phyloP scores from a whole-genome alignment of 495 filamentous ascomycete genomes.

The Neurospora hispaniola region DNA sequence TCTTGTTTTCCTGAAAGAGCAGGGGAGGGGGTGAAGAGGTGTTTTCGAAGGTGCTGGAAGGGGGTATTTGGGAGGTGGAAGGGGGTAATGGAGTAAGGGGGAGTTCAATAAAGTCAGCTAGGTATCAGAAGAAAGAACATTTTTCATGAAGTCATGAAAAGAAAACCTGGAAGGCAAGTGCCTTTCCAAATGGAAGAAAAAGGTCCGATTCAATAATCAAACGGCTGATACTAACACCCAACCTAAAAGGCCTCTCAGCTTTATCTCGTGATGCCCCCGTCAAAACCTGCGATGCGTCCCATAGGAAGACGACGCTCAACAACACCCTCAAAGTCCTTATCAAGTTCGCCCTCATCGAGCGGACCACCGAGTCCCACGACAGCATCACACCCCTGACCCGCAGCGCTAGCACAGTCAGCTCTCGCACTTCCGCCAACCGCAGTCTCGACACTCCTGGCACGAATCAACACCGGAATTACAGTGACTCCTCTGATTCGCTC shows the following conservation, averaged over 20 bases:
- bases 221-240: not conserved
- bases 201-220: too few relatives aligned
- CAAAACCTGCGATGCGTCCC: slow-evolving; percentile 42
- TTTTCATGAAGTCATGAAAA: not conserved
- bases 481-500: slow-evolving; percentile 45
- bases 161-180: too few relatives aligned
- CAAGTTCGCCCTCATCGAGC: slow-evolving; percentile 58
- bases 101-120: not conserved
- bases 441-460: not conserved
- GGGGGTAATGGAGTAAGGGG: not conserved
- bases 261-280: slow-evolving; percentile 46
- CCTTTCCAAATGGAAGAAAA: too few relatives aligned
- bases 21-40: not conserved
- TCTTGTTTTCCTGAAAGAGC: not conserved
- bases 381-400: slow-evolving; percentile 1
- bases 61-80: not conserved
- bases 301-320: slow-evolving; percentile 39
- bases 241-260: slow-evolving; percentile 34
- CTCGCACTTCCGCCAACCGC: not conserved
- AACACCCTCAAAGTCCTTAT: slow-evolving; percentile 59
- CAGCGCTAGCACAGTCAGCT: slow-evolving; percentile 18
- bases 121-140: not conserved
- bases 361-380: slow-evolving; percentile 46
- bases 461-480: slow-evolving; percentile 7
- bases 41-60: not conserved